Conservation (phyloP, 768 basidiomycete species). For the Collybia mongolica region DNA sequence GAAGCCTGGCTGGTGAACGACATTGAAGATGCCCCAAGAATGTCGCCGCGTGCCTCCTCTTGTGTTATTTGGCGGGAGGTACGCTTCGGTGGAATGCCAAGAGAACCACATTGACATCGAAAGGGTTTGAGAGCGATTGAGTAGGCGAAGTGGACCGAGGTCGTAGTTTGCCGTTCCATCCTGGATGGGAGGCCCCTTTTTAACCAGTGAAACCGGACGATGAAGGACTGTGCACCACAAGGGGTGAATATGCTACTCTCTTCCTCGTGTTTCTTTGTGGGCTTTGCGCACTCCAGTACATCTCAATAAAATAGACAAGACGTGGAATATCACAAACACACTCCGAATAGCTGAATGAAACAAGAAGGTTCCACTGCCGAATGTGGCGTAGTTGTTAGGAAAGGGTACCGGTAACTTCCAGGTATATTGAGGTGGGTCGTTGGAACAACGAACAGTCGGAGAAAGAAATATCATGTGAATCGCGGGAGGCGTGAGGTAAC, state of each 20-base stretch:
- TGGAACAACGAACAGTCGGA: too few relatives aligned
- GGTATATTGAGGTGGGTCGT: background rate
- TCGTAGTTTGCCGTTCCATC: background rate
- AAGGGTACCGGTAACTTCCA: background rate
- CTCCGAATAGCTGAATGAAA: too few relatives aligned
- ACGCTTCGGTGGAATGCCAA: too few relatives aligned
- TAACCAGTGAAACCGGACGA: background rate
- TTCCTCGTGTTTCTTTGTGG: background rate
- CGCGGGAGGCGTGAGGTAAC: too few relatives aligned
- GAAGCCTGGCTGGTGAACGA: constrained; percentile 24
- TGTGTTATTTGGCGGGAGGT: too few relatives aligned
- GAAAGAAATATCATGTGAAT: too few relatives aligned
- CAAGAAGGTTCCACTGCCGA: background rate
- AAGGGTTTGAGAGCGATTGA: too few relatives aligned
- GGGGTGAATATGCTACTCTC: background rate
- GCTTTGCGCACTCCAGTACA: background rate
- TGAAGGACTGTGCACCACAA: background rate
- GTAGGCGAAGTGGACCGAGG: background rate
- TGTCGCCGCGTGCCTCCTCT: constrained; percentile 7
- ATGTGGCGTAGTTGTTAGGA: background rate
- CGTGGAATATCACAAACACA: too few relatives aligned
- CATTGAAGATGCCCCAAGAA: constrained; percentile 33
- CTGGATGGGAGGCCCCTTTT: background rate
- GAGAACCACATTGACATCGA: too few relatives aligned
- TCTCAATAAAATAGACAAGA: background rate